phyloP scores from a whole-genome alignment of 495 filamentous ascomycete species.

The Bryoglossum gracile region DNA sequence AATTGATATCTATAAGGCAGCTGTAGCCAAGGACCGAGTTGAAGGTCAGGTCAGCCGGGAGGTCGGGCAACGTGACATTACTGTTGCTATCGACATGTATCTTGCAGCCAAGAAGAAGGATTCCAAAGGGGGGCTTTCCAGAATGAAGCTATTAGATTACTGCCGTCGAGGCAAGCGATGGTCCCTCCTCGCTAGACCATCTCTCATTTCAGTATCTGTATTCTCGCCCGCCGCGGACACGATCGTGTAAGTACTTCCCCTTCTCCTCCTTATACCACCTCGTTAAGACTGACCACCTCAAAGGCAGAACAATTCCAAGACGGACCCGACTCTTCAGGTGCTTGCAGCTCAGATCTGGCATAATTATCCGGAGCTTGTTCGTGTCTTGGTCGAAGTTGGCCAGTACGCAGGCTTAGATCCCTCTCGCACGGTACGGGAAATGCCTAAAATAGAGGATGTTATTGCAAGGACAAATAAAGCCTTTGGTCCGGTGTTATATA shows the following conservation, averaged over 20 bases:
- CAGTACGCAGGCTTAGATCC: constrained; percentile 14
- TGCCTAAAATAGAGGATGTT: constrained; percentile 5
- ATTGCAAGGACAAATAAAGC: constrained; percentile 4
- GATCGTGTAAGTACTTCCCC: constrained; percentile 10
- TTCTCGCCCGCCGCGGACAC: constrained; percentile 9
- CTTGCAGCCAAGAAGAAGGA: constrained; percentile 6
- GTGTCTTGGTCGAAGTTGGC: constrained; percentile 12
- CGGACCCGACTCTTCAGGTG: constrained; percentile 4
- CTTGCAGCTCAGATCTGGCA: constrained; percentile 9
- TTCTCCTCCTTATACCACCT: constrained; percentile 1
- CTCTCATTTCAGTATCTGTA: constrained; percentile 15
- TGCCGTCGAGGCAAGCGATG: constrained; percentile 3
- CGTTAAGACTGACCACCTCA: constrained; percentile 5
- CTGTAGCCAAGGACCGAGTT: constrained; percentile 5
- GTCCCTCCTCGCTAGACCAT: constrained; percentile 8
- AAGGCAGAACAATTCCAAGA: constrained; percentile 16
- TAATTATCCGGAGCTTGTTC: constrained; percentile 11
- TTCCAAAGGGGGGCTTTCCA: constrained; percentile 5
- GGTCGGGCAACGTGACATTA: constrained; percentile 3
- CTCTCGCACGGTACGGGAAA: background rate
- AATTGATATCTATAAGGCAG: constrained; percentile 10
- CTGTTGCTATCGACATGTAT: constrained; percentile 10
- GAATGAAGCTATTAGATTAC: constrained; percentile 10
- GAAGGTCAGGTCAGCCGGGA: constrained; percentile 4
- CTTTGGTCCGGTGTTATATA: constrained; percentile 1